Conservation (phyloP, 441 rosid genomes). For the Bruguiera hainesii region DNA sequence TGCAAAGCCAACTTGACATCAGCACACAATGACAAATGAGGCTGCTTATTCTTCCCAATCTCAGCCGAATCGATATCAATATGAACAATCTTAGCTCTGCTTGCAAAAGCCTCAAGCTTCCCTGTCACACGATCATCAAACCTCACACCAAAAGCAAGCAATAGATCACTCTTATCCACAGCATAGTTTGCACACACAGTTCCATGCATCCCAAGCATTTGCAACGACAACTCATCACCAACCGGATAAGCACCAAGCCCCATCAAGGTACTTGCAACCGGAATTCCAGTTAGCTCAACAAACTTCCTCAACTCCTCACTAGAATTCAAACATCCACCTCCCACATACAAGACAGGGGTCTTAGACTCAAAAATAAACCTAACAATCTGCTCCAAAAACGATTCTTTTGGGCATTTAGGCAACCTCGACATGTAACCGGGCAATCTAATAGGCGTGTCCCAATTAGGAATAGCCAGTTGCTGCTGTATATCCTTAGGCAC, state of each 20-base stretch:
- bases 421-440: constrained; percentile 77
- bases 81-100: constrained; percentile 90
- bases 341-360: constrained; percentile 90
- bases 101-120: constrained; percentile 90
- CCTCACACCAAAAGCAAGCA: constrained; percentile 92
- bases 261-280: constrained; percentile 97
- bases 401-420: constrained; percentile 52
- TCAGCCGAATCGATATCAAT: constrained; percentile 92
- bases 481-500: constrained; percentile 93
- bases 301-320: constrained; percentile 73
- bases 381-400: constrained; percentile 69
- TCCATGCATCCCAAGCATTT: constrained; percentile 99
- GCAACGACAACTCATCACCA: constrained; percentile 59
- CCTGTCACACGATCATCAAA: constrained; percentile 96
- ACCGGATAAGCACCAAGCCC: constrained; percentile 77
- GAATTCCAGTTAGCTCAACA: constrained; percentile 83
- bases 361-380: constrained; percentile 71
- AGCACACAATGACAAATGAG: constrained; percentile 82
- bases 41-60: constrained; percentile 96
- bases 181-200: constrained; percentile 91
- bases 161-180: constrained; percentile 72
- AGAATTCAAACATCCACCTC: constrained; percentile 95
- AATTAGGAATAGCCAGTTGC: constrained; percentile 74
- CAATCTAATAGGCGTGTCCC: constrained; percentile 54
- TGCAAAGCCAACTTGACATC: constrained; percentile 76